Evolutionary conservation across 352 stramenopile species (phyloP).

Genomic region (Globisporangium sylvaticum): DNA sequence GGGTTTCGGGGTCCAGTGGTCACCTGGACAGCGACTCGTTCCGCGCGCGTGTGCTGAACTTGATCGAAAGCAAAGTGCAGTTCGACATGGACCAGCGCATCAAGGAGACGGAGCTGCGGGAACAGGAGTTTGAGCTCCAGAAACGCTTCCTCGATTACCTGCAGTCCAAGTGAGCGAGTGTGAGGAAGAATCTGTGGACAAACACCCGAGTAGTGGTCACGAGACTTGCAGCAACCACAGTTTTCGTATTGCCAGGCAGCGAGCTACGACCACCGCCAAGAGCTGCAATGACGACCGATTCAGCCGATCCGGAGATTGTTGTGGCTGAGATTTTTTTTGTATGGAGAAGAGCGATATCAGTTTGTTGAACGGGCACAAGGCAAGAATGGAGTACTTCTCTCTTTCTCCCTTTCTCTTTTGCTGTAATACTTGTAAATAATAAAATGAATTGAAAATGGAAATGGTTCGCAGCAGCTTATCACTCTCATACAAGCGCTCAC

Average conservation of each 20-base stretch:
- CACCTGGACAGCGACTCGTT: constrained; percentile 45
- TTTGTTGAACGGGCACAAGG: not conserved
- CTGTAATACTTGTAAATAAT: not conserved
- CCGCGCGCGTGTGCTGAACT: constrained; percentile 51
- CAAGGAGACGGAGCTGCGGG: constrained; percentile 70
- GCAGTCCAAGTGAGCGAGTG: constrained; percentile 55
- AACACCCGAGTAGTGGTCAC: not conserved
- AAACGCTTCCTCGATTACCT: constrained; percentile 82
- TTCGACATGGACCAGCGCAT: constrained; percentile 80
- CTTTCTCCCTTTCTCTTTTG: not conserved
- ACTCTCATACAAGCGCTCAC: not conserved
- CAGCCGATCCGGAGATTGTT: not conserved
- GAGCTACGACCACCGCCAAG: not conserved
- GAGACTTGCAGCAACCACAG: not conserved
- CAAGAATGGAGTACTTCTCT: not conserved
- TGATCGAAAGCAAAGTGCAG: constrained; percentile 80
- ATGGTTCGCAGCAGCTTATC: not conserved
- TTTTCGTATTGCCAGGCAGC: not conserved
- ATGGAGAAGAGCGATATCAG: not conserved
- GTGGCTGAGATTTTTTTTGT: not conserved
- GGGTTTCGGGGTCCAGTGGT: constrained; percentile 1
- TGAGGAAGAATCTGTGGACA: not conserved
- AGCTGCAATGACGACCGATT: not conserved
- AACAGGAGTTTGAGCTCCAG: constrained; percentile 80
- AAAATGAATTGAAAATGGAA: not conserved